Conservation (phyloP, 2,329 filamentous ascomycete genomes). For the Claviceps humidiphila region DNA sequence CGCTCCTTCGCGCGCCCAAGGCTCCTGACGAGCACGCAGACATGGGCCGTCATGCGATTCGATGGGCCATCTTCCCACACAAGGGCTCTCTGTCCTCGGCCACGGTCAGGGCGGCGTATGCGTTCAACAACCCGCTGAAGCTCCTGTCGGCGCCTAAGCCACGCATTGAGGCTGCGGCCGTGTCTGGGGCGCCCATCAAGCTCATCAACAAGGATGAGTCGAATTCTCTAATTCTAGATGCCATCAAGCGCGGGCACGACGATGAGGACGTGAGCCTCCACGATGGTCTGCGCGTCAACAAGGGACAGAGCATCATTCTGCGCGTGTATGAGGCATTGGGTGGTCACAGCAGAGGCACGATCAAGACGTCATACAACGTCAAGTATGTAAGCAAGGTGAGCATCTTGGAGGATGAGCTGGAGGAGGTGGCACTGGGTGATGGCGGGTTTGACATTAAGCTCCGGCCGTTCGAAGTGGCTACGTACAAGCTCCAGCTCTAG, state of each 20-base stretch:
- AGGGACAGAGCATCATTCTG: slow-evolving; percentile 68
- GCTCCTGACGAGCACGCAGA: slow-evolving; percentile 88
- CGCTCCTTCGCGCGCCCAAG: slow-evolving; percentile 75
- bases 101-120: slow-evolving; percentile 72
- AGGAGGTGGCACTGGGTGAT: slow-evolving; percentile 41
- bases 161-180: slow-evolving; percentile 14
- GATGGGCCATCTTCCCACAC: slow-evolving; percentile 86
- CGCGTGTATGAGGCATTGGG: slow-evolving; percentile 83
- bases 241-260: slow-evolving; percentile 85
- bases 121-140: slow-evolving; percentile 74
- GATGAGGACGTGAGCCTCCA: slow-evolving; percentile 58
- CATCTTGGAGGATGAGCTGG: slow-evolving; percentile 73
- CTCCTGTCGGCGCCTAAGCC: slow-evolving; percentile 17
- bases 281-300: slow-evolving; percentile 48
- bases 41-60: slow-evolving; percentile 79
- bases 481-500: slow-evolving; percentile 51
- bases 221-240: slow-evolving; percentile 65
- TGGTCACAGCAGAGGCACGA: slow-evolving; percentile 59
- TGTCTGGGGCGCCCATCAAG: slow-evolving; percentile 42
- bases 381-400: slow-evolving; percentile 74
- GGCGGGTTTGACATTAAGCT: slow-evolving; percentile 49
- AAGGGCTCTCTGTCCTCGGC: slow-evolving; percentile 53
- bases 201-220: slow-evolving; percentile 44
- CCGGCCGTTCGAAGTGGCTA: slow-evolving; percentile 75
- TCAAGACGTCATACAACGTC: slow-evolving; percentile 56